phyloP scores from a whole-genome alignment of 1,284 basidiomycete species.

The Moesziomyces parantarcticus region DNA sequence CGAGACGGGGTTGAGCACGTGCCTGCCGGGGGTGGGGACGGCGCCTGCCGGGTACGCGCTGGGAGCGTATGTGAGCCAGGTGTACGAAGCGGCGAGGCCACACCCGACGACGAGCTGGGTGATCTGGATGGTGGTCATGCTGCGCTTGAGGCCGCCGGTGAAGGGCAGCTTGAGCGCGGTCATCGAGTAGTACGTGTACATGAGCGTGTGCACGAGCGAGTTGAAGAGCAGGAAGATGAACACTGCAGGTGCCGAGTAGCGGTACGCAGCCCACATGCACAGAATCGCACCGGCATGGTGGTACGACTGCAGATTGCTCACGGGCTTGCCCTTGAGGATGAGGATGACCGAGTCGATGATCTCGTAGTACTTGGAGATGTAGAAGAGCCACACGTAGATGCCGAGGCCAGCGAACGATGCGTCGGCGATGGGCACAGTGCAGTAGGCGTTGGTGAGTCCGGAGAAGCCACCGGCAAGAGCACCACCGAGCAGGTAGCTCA shows the following conservation, averaged over 20 bases:
- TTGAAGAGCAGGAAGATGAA: conserved; percentile 55
- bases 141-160: conserved; percentile 63
- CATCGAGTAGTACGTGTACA: conserved; percentile 66
- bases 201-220: conserved; percentile 49
- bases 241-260: conserved; percentile 56
- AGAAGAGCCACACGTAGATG: conserved; percentile 64
- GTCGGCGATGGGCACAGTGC: conserved; percentile 63
- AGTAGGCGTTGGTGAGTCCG: conserved; percentile 64
- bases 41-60: conserved; percentile 35
- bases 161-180: conserved; percentile 63
- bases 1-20: conserved; percentile 27
- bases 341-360: conserved; percentile 67
- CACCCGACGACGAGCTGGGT: conserved; percentile 58
- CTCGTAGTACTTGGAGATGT: conserved; percentile 68
- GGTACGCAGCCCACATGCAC: conserved; percentile 66
- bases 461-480: conserved; percentile 26
- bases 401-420: conserved; percentile 56
- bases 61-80: conserved; percentile 44
- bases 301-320: conserved; percentile 58
- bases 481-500: conserved; percentile 36
- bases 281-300: conserved; percentile 63
- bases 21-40: conserved; percentile 36
- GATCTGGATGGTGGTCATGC: conserved; percentile 62
- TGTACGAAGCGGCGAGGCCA: conserved; percentile 39
- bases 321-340: conserved; percentile 67